Percentiles rank a stretch among this genome's conserved stretches.
These are phyloP conservation scores for Arthrobotrys musiformis DNA, from an alignment of 2,329 filamentous ascomycete species.

Conservation along the genomic window DNA sequence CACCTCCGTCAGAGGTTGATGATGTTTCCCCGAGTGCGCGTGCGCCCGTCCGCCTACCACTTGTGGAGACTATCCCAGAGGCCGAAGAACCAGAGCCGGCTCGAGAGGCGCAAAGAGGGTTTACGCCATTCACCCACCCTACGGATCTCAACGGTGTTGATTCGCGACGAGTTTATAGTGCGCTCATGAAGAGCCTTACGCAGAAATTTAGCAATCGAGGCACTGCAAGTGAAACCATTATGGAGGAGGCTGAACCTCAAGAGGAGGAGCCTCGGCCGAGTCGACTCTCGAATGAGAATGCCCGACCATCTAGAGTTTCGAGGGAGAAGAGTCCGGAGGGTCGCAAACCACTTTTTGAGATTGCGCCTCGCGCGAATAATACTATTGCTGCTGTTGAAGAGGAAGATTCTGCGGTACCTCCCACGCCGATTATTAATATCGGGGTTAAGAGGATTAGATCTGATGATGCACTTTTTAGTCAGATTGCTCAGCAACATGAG, in stretches of 20 bases:
- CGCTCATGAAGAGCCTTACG: constrained; percentile 38
- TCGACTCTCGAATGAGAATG: constrained; percentile 34
- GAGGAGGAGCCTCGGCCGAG: constrained; percentile 11
- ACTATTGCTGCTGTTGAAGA: constrained; percentile 31
- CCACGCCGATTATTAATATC: constrained; percentile 12
- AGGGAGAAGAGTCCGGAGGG: constrained; percentile 39
- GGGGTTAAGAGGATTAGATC: constrained; percentile 30
- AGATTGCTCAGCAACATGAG: constrained; percentile 38
- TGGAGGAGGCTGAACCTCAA: constrained; percentile 16
- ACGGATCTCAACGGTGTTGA: constrained; percentile 34
- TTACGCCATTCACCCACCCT: constrained; percentile 28
- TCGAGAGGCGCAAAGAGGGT: constrained; percentile 16
- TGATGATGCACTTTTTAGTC: constrained; percentile 50
- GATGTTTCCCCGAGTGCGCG: constrained; percentile 2
- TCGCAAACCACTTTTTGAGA: constrained; percentile 41
- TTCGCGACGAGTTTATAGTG: constrained; percentile 42
- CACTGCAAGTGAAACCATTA: constrained; percentile 8
- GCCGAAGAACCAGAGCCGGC: neutral
- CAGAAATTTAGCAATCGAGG: constrained; percentile 10
- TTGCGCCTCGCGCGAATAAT: constrained; percentile 23
- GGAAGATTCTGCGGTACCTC: neutral
- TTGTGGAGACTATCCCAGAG: constrained; percentile 11
- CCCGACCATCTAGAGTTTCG: constrained; percentile 2
- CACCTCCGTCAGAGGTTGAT: neutral
- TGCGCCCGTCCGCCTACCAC: neutral